Evolutionary conservation across 208 protist genomes (phyloP), one percentile per base, ranked within the genome.

Genomic region (Herpetomonas muscarum): DNA sequence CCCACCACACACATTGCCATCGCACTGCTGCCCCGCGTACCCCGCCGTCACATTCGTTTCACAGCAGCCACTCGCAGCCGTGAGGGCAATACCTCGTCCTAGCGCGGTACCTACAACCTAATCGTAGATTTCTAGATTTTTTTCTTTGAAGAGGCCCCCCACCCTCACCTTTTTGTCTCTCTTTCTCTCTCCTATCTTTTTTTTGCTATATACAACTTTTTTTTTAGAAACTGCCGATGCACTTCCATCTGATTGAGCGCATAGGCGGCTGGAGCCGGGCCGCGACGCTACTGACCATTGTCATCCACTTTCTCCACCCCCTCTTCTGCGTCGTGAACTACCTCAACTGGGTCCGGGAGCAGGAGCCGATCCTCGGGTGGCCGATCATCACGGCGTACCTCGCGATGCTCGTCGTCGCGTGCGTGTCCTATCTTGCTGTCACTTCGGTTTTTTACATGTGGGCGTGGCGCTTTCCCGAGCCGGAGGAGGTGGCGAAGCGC

Each of bases 391-490:
- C 49, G 19, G 74, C 70, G 6, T 94, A 94, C 63, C 63, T 94
- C n/a, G 63, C 68, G 25, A 66, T 88, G 76, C 70, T 57, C 13
- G 72, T 94, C 21, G 63, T 94, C 17, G 73, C 74, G 37, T 77
- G 73, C 46, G 19, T 90, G 49, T 78, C 67, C 50, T 90, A 87
- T 65, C 69, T 92, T 17, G 59, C 91, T 10, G 74, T 75, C 0
- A 64, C 78, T 12, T 92, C 85, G 6, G 73, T 91, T 26, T 87
- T 92, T 50, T 94, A 94, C 74, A 92, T 92, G 88, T 94, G 88
- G 85, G 88, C 88, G 2, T 94, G 82, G 80, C 81, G 88, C 32
- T 94, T 81, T 42, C 85, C 85, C 15, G 79, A 92, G 66, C 88
- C 88, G 21, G 85, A 94, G 65, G 82, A 94, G 51, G 66, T 91